A percentile compares a stretch with the other conserved stretches of the same genome.
Conservation (phyloP, 768 basidiomycete species). For the Pilatotrama ljubarskyi region DNA sequence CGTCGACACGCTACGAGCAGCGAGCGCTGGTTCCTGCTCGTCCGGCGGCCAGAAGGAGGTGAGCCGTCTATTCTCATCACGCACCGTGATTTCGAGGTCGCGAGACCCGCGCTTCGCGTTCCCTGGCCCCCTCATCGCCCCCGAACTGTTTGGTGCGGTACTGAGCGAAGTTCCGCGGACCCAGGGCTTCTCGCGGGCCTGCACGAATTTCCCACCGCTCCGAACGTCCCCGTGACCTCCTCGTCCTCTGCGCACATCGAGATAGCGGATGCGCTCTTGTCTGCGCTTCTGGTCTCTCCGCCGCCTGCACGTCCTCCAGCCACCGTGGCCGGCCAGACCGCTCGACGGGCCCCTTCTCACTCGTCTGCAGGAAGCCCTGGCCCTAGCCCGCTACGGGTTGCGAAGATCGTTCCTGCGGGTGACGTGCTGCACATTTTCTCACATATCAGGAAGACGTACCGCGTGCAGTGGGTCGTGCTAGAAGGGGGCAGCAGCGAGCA, state of each 20-base stretch:
- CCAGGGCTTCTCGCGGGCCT: conserved; percentile 88
- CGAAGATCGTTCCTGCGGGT: conserved; percentile 52
- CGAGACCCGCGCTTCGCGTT: conserved; percentile 4
- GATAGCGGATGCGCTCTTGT: conserved; percentile 40
- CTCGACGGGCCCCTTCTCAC: conserved; percentile 4
- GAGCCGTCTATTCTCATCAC: conserved; percentile 21
- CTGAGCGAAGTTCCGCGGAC: conserved; percentile 13
- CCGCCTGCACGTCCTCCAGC: background rate
- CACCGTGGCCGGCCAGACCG: conserved; percentile 12
- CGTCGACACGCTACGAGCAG: conserved; percentile 29
- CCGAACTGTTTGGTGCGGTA: background rate
- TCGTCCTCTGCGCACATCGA: conserved; percentile 35
- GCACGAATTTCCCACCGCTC: conserved; percentile 78
- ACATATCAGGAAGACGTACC: conserved; percentile 87
- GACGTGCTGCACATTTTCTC: conserved; percentile 84
- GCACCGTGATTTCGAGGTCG: conserved; percentile 1
- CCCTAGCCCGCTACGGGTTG: conserved; percentile 34
- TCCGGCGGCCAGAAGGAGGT: conserved; percentile 86
- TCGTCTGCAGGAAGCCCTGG: background rate
- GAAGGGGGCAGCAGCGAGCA: conserved; percentile 49
- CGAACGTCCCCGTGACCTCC: conserved; percentile 51
- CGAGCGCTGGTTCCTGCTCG: conserved; percentile 69
- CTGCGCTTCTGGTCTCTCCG: conserved; percentile 38
- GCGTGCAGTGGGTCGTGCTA: conserved; percentile 68
- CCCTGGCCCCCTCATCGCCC: background rate